phyloP scores from a whole-genome alignment of 495 filamentous ascomycete genomes.

The Aspergillus wentii region DNA sequence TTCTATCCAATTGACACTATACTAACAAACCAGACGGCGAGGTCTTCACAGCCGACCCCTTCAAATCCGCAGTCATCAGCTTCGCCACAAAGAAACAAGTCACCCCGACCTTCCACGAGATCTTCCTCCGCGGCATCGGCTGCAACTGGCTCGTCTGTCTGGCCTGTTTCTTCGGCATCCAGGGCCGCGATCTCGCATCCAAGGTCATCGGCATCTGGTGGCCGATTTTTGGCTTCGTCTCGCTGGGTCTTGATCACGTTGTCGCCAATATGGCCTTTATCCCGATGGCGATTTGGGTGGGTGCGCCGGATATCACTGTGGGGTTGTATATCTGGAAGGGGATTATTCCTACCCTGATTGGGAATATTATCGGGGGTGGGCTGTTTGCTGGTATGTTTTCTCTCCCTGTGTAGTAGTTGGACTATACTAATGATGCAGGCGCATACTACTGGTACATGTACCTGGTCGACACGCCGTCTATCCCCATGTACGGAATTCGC shows the following conservation, averaged over 20 bases:
- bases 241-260: slow-evolving; percentile 56
- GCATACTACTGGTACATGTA: not conserved
- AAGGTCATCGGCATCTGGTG: slow-evolving; percentile 62
- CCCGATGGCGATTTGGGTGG: slow-evolving; percentile 50
- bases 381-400: slow-evolving; percentile 38
- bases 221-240: slow-evolving; percentile 57
- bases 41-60: slow-evolving; percentile 48
- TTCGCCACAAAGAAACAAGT: slow-evolving; percentile 53
- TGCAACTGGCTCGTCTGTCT: slow-evolving; percentile 64
- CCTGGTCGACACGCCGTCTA: too few relatives aligned
- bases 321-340: slow-evolving; percentile 62
- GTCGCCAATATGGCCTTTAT: slow-evolving; percentile 65
- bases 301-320: slow-evolving; percentile 42
- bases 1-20: not conserved
- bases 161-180: slow-evolving; percentile 51
- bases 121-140: slow-evolving; percentile 57
- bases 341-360: slow-evolving; percentile 53
- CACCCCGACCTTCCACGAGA: slow-evolving; percentile 51
- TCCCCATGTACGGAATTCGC: too few relatives aligned
- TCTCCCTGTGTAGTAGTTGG: not conserved
- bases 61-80: slow-evolving; percentile 41
- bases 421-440: not conserved
- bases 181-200: slow-evolving; percentile 49
- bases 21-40: slow-evolving; percentile 42
- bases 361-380: slow-evolving; percentile 54